A percentile compares a stretch with the other conserved stretches of the same genome.
These are phyloP conservation scores for Gynochthodes officinalis DNA, from an alignment of 257 asterid species.

Conservation along the genomic window DNA sequence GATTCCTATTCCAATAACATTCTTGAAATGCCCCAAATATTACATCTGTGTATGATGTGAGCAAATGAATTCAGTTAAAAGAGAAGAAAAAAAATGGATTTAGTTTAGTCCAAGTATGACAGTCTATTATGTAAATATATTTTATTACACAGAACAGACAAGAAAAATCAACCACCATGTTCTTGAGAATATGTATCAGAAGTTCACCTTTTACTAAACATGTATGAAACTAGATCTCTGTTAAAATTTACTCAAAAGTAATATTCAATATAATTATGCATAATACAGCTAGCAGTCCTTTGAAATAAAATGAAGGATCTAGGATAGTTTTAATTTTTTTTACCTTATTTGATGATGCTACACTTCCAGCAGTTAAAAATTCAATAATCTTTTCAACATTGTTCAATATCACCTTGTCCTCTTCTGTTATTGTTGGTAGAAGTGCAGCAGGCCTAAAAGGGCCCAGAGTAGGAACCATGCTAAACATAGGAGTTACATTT, in stretches of 20 bases:
- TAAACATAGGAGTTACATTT: constrained; percentile 64
- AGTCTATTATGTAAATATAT: too few relatives aligned
- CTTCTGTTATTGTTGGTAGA: constrained; percentile 82
- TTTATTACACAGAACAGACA: too few relatives aligned
- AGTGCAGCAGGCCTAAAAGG: constrained; percentile 83
- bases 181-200: background rate
- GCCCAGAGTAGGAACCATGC: constrained; percentile 85
- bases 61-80: too few relatives aligned
- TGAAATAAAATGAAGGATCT: background rate
- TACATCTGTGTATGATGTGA: too few relatives aligned
- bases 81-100: too few relatives aligned
- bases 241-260: background rate
- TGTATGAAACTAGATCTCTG: background rate
- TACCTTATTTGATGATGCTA: constrained; percentile 66
- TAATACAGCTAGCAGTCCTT: background rate
- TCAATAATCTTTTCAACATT: constrained; percentile 75
- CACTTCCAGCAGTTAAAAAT: constrained; percentile 75
- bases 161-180: background rate
- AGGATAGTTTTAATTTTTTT: background rate
- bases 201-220: background rate
- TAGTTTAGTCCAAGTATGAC: too few relatives aligned
- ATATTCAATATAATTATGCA: background rate
- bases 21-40: too few relatives aligned
- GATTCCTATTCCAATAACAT: background rate
- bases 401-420: constrained; percentile 79